phyloP scores from a whole-genome alignment of 2,329 filamentous ascomycete species.

The Leptosphaerulina australis region DNA sequence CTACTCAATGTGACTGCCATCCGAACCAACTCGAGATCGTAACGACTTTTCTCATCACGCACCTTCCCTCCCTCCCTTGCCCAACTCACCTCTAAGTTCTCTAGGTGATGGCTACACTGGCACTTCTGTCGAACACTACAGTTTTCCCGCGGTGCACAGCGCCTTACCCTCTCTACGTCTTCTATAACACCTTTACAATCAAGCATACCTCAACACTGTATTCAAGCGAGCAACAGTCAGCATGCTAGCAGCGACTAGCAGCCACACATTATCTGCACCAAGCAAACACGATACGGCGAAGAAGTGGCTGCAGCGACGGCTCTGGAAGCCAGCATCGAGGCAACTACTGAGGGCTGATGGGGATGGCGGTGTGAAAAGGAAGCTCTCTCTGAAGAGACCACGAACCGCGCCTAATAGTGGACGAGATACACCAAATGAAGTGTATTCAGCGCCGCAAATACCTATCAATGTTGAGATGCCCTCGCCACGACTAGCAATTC shows the following conservation, averaged over 20 bases:
- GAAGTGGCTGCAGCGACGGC: constrained; percentile 35
- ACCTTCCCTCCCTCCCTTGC: neutral
- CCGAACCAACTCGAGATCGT: neutral
- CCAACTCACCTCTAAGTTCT: neutral
- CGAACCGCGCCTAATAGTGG: constrained; percentile 34
- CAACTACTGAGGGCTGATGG: constrained; percentile 14
- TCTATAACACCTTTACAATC: constrained; percentile 20
- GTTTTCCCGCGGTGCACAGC: neutral
- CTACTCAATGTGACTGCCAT: constrained; percentile 3
- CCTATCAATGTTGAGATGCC: constrained; percentile 18
- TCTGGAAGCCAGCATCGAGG: constrained; percentile 29
- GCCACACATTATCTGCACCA: constrained; percentile 16
- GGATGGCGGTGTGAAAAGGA: constrained; percentile 8
- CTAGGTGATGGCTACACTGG: constrained; percentile 2
- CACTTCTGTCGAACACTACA: neutral
- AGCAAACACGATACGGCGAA: constrained; percentile 28
- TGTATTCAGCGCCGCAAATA: constrained; percentile 10
- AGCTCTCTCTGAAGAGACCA: constrained; percentile 26
- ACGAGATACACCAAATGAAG: neutral
- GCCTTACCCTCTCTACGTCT: neutral
- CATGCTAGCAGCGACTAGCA: constrained; percentile 32
- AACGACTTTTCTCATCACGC: constrained; percentile 4
- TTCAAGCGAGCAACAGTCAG: constrained; percentile 17
- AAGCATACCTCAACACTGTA: constrained; percentile 24
- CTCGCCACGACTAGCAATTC: constrained; percentile 13